phyloP scores from a whole-genome alignment of 2,329 filamentous ascomycete species.

The Neospermospora avenae region DNA sequence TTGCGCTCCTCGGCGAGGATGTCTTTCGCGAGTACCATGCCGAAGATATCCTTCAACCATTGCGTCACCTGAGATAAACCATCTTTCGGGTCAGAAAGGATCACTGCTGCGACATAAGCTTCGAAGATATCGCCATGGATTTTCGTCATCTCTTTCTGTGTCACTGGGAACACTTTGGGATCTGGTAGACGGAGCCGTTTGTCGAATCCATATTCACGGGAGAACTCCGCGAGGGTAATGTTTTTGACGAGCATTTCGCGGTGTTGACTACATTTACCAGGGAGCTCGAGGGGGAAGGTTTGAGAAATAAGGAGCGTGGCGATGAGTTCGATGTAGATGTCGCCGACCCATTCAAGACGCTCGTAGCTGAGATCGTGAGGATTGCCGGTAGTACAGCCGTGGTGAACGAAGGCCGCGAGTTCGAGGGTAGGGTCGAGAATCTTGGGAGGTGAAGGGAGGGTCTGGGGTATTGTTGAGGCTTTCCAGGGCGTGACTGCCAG shows the following conservation, averaged over 20 bases:
- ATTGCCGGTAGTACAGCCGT: constrained; percentile 20
- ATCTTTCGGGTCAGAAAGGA: constrained; percentile 61
- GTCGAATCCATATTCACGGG: constrained; percentile 68
- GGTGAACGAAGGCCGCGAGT: constrained; percentile 64
- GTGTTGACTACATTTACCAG: constrained; percentile 70
- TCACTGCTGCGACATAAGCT: constrained; percentile 78
- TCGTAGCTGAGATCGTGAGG: constrained; percentile 60
- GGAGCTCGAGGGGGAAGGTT: constrained; percentile 61
- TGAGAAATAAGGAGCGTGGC: constrained; percentile 72
- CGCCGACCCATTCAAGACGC: constrained; percentile 82
- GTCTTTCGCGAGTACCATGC: constrained; percentile 55
- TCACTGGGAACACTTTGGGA: not conserved
- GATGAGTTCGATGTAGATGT: constrained; percentile 78
- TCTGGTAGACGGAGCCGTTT: constrained; percentile 52
- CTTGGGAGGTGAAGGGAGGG: constrained; percentile 56
- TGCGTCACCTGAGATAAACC: constrained; percentile 59
- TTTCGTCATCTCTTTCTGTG: constrained; percentile 55
- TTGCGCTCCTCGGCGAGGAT: constrained; percentile 41
- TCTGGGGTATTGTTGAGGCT: constrained; percentile 45
- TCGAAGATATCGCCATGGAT: constrained; percentile 86
- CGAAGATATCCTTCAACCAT: constrained; percentile 79
- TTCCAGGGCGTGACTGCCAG: constrained; percentile 46
- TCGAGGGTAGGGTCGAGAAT: constrained; percentile 59
- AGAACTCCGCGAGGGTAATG: constrained; percentile 67
- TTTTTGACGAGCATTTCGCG: constrained; percentile 82